A percentile compares a stretch with the other conserved stretches of the same genome.
Evolutionary conservation across 1,139 yeast species (phyloP).

Genomic region (Blastobotrys aristatus): DNA sequence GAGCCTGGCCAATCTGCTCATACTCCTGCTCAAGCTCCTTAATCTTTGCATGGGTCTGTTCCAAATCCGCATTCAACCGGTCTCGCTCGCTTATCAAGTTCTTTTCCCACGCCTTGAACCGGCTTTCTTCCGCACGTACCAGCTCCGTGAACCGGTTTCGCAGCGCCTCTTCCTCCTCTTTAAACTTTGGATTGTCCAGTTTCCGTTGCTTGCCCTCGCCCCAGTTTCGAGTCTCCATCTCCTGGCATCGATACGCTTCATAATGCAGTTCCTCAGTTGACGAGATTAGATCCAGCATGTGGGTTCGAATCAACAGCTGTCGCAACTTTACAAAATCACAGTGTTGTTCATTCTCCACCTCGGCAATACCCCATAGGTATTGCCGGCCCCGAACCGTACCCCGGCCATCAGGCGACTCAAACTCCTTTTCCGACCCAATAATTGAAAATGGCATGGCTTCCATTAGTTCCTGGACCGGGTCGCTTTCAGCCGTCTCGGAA

Average conservation of each 20-base stretch:
- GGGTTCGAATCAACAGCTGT: slow-evolving; percentile 81
- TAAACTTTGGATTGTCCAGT: slow-evolving; percentile 79
- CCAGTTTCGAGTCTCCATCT: slow-evolving; percentile 60
- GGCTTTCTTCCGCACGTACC: slow-evolving; percentile 92
- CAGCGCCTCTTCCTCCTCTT: slow-evolving; percentile 92
- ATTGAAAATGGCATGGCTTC: slow-evolving; percentile 94
- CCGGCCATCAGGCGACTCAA: slow-evolving; percentile 69
- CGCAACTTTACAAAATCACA: slow-evolving; percentile 94
- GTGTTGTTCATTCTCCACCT: slow-evolving; percentile 92
- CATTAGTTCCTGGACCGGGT: slow-evolving; percentile 64
- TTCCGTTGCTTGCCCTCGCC: slow-evolving; percentile 42
- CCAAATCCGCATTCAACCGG: slow-evolving; percentile 88
- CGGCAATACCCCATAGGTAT: slow-evolving; percentile 97
- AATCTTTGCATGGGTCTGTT: slow-evolving; percentile 61
- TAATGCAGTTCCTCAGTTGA: slow-evolving; percentile 92
- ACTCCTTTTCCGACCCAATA: slow-evolving; percentile 86
- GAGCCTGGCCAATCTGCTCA: slow-evolving; percentile 21
- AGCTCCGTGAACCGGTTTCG: slow-evolving; percentile 97
- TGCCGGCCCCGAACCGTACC: slow-evolving; percentile 76
- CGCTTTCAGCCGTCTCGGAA: slow-evolving; percentile 22
- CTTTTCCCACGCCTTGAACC: slow-evolving; percentile 98
- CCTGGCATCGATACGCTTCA: slow-evolving; percentile 78
- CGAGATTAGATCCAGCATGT: slow-evolving; percentile 82
- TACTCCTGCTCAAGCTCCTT: slow-evolving; percentile 34
- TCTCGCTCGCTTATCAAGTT: slow-evolving; percentile 92